These are phyloP conservation scores for Durotheca rogersii DNA, from an alignment of 495 filamentous ascomycete species.

Conservation along the genomic window DNA sequence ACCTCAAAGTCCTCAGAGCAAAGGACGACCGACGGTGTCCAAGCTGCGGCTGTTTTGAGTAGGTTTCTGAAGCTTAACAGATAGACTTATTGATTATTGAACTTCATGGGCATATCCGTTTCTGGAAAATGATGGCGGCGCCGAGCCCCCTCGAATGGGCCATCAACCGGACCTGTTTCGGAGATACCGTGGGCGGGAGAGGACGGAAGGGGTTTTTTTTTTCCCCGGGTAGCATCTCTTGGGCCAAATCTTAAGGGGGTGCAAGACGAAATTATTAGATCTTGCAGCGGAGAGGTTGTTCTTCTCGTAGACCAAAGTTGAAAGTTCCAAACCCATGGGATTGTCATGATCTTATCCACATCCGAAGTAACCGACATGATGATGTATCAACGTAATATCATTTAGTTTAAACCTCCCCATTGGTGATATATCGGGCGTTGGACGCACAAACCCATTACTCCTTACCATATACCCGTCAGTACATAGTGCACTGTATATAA, in stretches of 20 bases:
- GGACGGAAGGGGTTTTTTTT: too few relatives aligned
- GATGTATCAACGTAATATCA: conserved; percentile 7
- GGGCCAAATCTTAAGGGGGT: conserved; percentile 3
- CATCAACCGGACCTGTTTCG: conserved; percentile 12
- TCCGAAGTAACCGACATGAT: conserved; percentile 14
- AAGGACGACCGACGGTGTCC: conserved; percentile 5
- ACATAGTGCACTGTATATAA: too few relatives aligned
- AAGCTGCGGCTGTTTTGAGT: conserved; percentile 9
- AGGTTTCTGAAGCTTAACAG: conserved; percentile 17
- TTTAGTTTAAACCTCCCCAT: conserved; percentile 17
- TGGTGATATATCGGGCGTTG: background rate
- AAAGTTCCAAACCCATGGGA: conserved; percentile 6
- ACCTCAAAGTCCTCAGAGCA: background rate
- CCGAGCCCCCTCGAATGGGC: conserved; percentile 6
- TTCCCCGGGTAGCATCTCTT: conserved; percentile 1
- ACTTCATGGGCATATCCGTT: conserved; percentile 8
- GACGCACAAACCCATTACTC: background rate
- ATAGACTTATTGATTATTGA: conserved; percentile 7
- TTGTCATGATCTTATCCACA: conserved; percentile 4
- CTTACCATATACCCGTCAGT: conserved; percentile 22
- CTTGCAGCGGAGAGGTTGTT: background rate
- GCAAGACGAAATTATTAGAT: too few relatives aligned
- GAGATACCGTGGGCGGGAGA: conserved; percentile 11
- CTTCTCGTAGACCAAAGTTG: conserved; percentile 13
- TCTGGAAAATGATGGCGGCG: conserved; percentile 17